Base-by-base conservation (phyloP, 2,329 filamentous ascomycete genomes). In the Pseudocercospora fuligena region DNA sequence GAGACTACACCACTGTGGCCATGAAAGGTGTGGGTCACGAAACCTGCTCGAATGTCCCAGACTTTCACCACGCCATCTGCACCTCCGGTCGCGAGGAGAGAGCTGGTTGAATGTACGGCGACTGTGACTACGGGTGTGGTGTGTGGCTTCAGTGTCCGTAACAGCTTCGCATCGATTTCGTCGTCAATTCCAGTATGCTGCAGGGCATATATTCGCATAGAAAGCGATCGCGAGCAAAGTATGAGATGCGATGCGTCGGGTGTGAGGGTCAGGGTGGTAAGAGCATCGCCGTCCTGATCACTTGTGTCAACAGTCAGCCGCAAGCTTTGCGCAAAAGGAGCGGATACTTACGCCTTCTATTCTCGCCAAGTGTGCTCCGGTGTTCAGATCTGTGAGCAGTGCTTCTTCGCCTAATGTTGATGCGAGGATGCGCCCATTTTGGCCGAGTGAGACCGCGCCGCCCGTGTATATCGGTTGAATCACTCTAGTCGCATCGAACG, bases 381-480 rank as follows among this genome's bases (percentile, higher is more conserved):
- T 95, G 73, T 89, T 87, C 70, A 97, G 85, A 80, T 97, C 89
- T 25, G 94, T 95, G 73, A 99, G 83, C 62, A 98, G 82, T 19
- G 89, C 94, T 86, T 97, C 93, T 78, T 99, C 95, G 40, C 92
- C 93, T n/a, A 98, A 82, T 40, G 92, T 93, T 25, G 93, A 93
- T 51, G 93, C 94, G 63, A 99, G 85, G 69, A 98, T 88, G 74
- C 88, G 88, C 60, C 93, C 93, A 80, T 88, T 88, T 78, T 89
- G 87, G 83, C 94, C 93, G 68, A 98, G 86, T 31, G 92, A 89
- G 66, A 97, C 89, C 71, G 92, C 90, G 51, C 95, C 95, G 63
- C 95, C 95, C 1, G 94, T 97, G 77, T 95, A 97, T 59, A 98
- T 94, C 21, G 95, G 95, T 74, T 93, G 92, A 64, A 99, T 91